Evolutionary conservation across 495 filamentous ascomycete species (phyloP), one percentile per base, ranked within the genome.

Genomic region (Penicillium psychrofluorescens): DNA sequence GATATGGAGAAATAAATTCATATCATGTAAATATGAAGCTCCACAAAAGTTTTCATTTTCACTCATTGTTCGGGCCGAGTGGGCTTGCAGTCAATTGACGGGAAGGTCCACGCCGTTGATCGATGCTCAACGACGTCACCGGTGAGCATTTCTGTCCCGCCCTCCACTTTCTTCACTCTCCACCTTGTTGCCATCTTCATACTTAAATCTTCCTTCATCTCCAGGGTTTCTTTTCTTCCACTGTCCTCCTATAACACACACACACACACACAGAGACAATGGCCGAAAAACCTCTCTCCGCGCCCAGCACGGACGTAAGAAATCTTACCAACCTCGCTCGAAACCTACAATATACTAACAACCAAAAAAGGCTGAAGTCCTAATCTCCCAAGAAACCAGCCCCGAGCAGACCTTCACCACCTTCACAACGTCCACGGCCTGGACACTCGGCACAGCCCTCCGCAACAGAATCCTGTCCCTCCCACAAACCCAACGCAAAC

Each of bases 391-490:
- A 47, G 80, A 84, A 62, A 54, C 63, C 45, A 65, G 60, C 53
- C 29, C 51, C 28, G 63, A 71, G 6, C 70, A 84, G 46, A 60
- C 70, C 35, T 77, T 89, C 55, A 55, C 66, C 31, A 59, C 70
- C 44, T 89, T 90, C 69, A 86, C 82, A 15, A 56, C 76, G 13
- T 63, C 68, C 15, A 80, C 82, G 35, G 86, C 85, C 42, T 87
- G 77, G 78, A 61, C 70, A 10, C 73, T 89, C 22, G 85, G 84
- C 37, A 70, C 64, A 36, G 72, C 76, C 14, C 75, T 89, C 11
- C 79, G 82, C 42, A 68, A 67, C 9, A 77, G 80, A 8, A 75
- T 88, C 14, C 66, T 79, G 39, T 59, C 72, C 14, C 69, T 82
- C 29, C 61, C 77, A 0, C 48, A 59, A n/a, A 9, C 35, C 1